Percentiles rank a stretch among this genome's conserved stretches.
Evolutionary conservation across 2,329 filamentous ascomycete species (phyloP).

Genomic region (Hawksworthiomyces lignivorus): DNA sequence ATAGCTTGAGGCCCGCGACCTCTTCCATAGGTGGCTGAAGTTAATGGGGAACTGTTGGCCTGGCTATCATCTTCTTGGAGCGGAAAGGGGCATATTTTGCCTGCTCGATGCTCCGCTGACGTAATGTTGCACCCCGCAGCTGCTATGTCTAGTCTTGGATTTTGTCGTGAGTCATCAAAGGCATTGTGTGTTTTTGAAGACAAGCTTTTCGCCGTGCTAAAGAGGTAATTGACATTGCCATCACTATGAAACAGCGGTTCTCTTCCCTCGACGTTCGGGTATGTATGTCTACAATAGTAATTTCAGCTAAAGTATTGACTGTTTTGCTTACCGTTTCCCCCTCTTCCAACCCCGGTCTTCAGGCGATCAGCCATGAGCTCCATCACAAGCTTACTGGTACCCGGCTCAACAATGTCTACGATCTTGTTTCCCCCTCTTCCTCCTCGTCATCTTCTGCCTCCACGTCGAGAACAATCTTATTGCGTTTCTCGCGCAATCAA

Average conservation of each 20-base stretch:
- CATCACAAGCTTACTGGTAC: conserved; percentile 66
- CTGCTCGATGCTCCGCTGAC: conserved; percentile 8
- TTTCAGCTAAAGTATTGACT: too few relatives aligned
- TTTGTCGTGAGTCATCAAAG: conserved; percentile 4
- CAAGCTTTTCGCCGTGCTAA: not conserved
- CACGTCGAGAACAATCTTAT: conserved; percentile 77
- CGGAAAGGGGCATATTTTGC: too few relatives aligned
- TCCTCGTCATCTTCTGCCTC: conserved; percentile 7
- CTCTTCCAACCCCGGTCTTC: conserved; percentile 3
- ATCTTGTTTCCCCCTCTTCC: conserved; percentile 43
- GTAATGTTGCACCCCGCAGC: conserved; percentile 7
- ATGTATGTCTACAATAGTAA: conserved; percentile 1
- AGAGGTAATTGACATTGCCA: conserved; percentile 1
- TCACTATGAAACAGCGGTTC: conserved; percentile 49
- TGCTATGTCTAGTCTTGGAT: too few relatives aligned
- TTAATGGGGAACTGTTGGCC: too few relatives aligned
- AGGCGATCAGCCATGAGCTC: conserved; percentile 95
- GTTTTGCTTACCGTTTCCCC: not conserved
- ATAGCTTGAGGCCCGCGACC: too few relatives aligned
- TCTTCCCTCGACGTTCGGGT: conserved; percentile 52
- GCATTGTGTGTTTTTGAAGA: too few relatives aligned
- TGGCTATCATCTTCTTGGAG: too few relatives aligned
- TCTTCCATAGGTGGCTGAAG: too few relatives aligned
- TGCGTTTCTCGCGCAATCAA: conserved; percentile 90
- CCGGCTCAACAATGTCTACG: conserved; percentile 89